Conservation (phyloP, 148 eudicot species). For the Pouteria glomerata region DNA sequence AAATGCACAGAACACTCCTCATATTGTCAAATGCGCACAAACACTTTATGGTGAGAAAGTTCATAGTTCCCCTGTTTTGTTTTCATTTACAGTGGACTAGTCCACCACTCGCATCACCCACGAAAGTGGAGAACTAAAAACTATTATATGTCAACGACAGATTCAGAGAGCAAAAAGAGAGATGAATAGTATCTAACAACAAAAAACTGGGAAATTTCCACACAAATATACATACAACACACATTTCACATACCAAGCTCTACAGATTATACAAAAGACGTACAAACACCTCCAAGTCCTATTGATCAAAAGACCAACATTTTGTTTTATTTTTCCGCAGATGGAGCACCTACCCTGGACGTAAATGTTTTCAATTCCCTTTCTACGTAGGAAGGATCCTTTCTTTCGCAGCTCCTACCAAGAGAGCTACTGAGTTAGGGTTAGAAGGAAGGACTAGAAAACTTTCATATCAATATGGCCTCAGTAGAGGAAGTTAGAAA, state of each 20-base stretch:
- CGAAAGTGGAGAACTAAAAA: not conserved
- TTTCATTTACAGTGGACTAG: not conserved
- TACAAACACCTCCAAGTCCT: not conserved
- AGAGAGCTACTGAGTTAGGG: conserved; percentile 15
- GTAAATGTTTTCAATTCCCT: not conserved
- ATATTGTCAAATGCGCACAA: not conserved
- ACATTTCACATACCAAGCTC: conserved; percentile 8
- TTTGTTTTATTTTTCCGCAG: not conserved
- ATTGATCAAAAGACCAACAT: not conserved
- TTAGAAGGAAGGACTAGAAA: conserved; percentile 7
- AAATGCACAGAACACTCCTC: not conserved
- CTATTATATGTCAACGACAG: not conserved
- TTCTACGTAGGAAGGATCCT: not conserved
- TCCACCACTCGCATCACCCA: not conserved
- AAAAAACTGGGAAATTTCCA: not conserved
- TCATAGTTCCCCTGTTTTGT: not conserved
- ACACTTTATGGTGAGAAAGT: not conserved
- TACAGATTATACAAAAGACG: not conserved
- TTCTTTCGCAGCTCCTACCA: not conserved
- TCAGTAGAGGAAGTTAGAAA: not conserved
- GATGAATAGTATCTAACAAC: not conserved
- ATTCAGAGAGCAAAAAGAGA: not conserved
- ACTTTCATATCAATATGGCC: not conserved
- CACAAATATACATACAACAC: not conserved
- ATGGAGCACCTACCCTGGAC: not conserved